Percentiles rank a stretch among this genome's conserved stretches.
Evolutionary conservation across 2,329 filamentous ascomycete species (phyloP).

Genomic region (Dactylellina haptotyla): DNA sequence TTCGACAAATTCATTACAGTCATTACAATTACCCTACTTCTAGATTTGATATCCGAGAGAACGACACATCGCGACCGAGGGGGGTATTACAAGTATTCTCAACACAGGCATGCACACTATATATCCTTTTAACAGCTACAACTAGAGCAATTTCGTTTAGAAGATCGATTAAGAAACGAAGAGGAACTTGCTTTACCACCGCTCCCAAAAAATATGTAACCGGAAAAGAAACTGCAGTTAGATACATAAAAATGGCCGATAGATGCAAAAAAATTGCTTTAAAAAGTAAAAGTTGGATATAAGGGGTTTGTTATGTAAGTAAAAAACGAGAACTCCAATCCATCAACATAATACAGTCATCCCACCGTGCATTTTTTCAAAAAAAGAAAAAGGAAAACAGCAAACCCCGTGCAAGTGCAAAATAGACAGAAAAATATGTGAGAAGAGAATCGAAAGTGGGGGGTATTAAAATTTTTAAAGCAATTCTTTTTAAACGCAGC

Average conservation of each 20-base stretch:
- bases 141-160: too few relatives aligned
- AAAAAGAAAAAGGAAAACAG: conserved; percentile 8
- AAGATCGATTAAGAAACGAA: background rate
- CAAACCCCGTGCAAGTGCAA: conserved; percentile 13
- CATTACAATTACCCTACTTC: too few relatives aligned
- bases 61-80: too few relatives aligned
- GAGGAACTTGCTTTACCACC: background rate
- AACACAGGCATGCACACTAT: too few relatives aligned
- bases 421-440: conserved; percentile 13
- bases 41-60: too few relatives aligned
- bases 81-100: too few relatives aligned
- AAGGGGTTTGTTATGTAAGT: background rate
- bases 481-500: conserved; percentile 17
- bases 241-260: background rate
- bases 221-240: background rate
- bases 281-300: conserved; percentile 15
- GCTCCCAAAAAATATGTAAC: conserved; percentile 48
- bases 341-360: conserved; percentile 28
- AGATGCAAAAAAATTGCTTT: conserved; percentile 14
- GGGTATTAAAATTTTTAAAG: conserved; percentile 25
- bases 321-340: conserved; percentile 48
- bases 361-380: conserved; percentile 36
- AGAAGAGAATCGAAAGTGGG: conserved; percentile 16
- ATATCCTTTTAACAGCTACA: too few relatives aligned
- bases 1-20: too few relatives aligned